These are phyloP conservation scores for Lactifluus volemus DNA, from an alignment of 768 basidiomycete species.

Conservation along the genomic window DNA sequence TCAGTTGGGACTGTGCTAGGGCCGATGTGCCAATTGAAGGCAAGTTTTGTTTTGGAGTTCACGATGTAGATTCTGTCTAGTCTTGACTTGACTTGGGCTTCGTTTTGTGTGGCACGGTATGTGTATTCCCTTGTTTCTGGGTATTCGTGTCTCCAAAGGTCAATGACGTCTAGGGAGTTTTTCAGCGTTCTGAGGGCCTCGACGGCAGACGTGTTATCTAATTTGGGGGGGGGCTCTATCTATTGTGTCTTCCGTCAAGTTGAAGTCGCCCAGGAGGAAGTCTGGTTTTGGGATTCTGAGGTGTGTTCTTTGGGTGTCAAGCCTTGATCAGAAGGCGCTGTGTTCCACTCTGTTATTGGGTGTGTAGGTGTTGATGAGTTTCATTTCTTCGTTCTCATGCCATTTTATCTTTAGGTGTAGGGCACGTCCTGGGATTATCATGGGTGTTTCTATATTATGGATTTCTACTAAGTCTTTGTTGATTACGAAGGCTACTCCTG, in stretches of 20 bases:
- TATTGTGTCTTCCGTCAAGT: not conserved
- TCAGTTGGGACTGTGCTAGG: not conserved
- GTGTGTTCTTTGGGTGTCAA: no score
- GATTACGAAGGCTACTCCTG: not conserved
- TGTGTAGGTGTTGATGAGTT: not conserved
- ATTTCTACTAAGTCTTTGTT: not conserved
- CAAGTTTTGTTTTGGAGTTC: rapidly evolving
- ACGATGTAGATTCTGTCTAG: not conserved
- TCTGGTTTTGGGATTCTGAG: not conserved
- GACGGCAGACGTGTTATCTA: not conserved
- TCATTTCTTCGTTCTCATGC: not conserved
- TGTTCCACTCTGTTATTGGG: not conserved
- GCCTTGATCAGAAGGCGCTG: not conserved
- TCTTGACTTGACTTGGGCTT: not conserved
- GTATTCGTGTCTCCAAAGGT: not conserved
- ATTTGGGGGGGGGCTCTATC: not conserved
- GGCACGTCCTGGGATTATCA: not conserved
- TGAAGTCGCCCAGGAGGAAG: not conserved
- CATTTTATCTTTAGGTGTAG: constrained; percentile 12
- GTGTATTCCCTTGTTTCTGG: not conserved
- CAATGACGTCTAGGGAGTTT: not conserved
- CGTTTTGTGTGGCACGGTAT: not conserved
- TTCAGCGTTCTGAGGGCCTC: not conserved
- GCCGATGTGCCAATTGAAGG: not conserved
- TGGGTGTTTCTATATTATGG: no score